Evolutionary conservation across 345 rosid species (phyloP), one percentile per base, ranked within the genome.

Genomic region (Mangifera indica): DNA sequence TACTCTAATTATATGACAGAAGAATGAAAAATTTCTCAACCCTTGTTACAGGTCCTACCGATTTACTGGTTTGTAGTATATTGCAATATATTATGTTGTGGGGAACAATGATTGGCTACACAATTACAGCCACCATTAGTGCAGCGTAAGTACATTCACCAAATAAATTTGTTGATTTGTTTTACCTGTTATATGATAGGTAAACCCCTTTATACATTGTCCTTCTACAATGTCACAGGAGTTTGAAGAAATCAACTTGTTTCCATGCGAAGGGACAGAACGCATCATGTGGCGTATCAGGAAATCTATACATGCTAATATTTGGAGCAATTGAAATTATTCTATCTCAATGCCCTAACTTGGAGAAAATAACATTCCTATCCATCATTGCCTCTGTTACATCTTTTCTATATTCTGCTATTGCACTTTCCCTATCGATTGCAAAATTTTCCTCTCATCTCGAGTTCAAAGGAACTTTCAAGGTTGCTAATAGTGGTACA

Each of bases 101-200:
- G 46, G 88, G 88, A 20, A 71, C 74, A 49, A 80, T 82, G 42
- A 76, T 87, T 24, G 90, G 90, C 15, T 87, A 82, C 79, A 87
- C 90, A 4, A 81, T 87, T 34, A 81, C 85, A 25, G 78, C 88
- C 37, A 80, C 86, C 56, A 70, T 74, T 52, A 84, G 85, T 70
- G 79, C 81, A 79, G 82, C 77, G 86, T 86, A 54, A 79, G 83
- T 78, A 24, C 24, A 26, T 63, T 78, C 10, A 18, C 32, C 57
- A 61, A 3, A 59, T 22, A 44, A n/a, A n/a, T 21, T 14, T 2
- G 34, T 13, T 44, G 48, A 44, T 4, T 44, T 1, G 48, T 9
- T 56, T 71, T 26, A 46, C 12, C 7, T n/a, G n/a, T n/a, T n/a
- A n/a, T n/a, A n/a, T n/a, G n/a, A n/a, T n/a, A n/a, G n/a, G n/a